Percentiles rank a stretch among this genome's conserved stretches.
phyloP scores from a whole-genome alignment of 306 rosid genomes.

The Arachis stenosperma region DNA sequence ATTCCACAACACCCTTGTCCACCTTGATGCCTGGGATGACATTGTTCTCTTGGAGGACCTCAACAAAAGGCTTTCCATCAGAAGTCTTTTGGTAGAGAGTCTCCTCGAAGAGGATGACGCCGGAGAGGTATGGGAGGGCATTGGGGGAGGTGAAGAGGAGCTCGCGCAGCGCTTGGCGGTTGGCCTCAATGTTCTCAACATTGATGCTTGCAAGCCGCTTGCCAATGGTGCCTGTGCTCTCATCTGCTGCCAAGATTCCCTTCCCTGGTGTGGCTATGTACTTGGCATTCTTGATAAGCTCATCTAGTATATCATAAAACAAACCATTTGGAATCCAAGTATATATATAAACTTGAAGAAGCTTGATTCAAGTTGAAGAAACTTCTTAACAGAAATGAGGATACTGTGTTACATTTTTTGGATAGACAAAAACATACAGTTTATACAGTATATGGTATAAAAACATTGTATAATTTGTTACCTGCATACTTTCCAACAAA shows the following conservation, averaged over 20 bases:
- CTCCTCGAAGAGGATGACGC: conserved; percentile 92
- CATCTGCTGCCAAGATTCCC: conserved; percentile 92
- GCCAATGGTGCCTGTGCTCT: conserved; percentile 94
- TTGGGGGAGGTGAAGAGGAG: conserved; percentile 86
- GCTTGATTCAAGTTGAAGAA: conserved; percentile 1
- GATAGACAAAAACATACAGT: too few species aligned
- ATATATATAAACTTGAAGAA: neutral
- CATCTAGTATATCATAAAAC: conserved; percentile 48
- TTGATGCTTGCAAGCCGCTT: conserved; percentile 83
- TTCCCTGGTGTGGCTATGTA: conserved; percentile 88
- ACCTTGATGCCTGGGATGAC: conserved; percentile 95
- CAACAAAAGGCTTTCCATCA: conserved; percentile 83
- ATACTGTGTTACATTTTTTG: too few species aligned
- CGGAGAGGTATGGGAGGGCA: conserved; percentile 76
- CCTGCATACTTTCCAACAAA: conserved; percentile 94
- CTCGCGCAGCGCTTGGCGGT: conserved; percentile 87
- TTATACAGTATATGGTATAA: too few species aligned
- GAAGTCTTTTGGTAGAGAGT: conserved; percentile 76
- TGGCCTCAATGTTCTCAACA: conserved; percentile 83
- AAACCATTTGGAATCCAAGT: conserved; percentile 29
- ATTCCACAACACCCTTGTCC: conserved; percentile 90
- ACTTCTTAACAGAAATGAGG: conserved; percentile 3
- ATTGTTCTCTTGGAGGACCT: conserved; percentile 66
- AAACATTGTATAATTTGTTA: conserved; percentile 7
- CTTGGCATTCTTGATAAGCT: conserved; percentile 83